Evolutionary conservation across 108 stramenopile genomes (phyloP), one percentile per base, ranked within the genome.

Genomic region (Discostella stelligeroides): DNA sequence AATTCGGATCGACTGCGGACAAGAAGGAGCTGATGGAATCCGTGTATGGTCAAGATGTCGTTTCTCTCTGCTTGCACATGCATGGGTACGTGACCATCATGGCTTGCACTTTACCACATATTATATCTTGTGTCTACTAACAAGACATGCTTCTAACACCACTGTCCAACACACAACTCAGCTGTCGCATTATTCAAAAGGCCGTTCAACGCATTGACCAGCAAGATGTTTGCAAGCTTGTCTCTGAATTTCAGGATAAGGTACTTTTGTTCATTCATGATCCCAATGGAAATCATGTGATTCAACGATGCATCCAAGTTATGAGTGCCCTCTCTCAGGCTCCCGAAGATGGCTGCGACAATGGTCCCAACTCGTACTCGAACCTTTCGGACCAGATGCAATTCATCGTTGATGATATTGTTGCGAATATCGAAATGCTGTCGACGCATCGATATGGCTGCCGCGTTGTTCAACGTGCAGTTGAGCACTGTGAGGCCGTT

Each of bases 231-330:
- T 71, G 88, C 27, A 70, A 80, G 38, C 67, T 98, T 30, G 77
- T 98, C 10, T 29, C 65, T 0, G 91, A 92, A 56, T 96, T 98
- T 57, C 85, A 94, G 2, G 79, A 82, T 21, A 82, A 94, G 70
- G 94, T 92, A 13, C 82, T 97, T 25, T 79, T 75, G 25, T 93
- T 90, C 63, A 95, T 96, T 34, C 92, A 94, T 60, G 98, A 98
- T 68, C 95, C 94, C 49, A 96, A 98, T 70, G 96, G 96, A 4
- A 98, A 98, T 78, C 98, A 98, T 58, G 98, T 98, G 41, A 94
- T 97, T 46, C 96, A 98, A 72, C 95, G 95, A 80, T 88, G 86
- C 67, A 92, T 98, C 65, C 92, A 96, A 73, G 85, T 89, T 14
- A 76, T 89, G 72, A 82, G 83, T 42, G 72, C 88, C 37, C 87